Base-by-base conservation (phyloP, 1,284 basidiomycete species). In the Leccinum fallax region DNA sequence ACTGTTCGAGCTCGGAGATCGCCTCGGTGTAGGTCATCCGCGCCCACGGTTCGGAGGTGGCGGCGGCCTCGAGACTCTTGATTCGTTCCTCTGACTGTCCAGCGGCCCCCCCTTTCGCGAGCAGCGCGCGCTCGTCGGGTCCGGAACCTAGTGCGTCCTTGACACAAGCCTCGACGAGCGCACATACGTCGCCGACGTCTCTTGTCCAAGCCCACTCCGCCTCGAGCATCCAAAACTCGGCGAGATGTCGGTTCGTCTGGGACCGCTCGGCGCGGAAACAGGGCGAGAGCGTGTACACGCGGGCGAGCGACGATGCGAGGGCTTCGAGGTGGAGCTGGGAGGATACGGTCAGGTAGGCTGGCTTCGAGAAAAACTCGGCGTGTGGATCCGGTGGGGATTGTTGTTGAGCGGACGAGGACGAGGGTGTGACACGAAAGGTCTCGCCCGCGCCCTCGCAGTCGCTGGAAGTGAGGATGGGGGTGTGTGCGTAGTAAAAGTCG, bases 201-300 rank as follows among this genome's bases (percentile, higher is more conserved):
- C 72, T 69, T 32, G 75, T 77, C 71, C 92, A 92, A 0, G 87
- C 87, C 80, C 93, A 87, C 73, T 97, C 97, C 0, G 92, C 95
- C 77, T 99, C 97, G 61, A 97, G 84, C 97, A 99, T 99, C 93
- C 94, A 97, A 76, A 99, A 99, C 74, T 99, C 97, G 55, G 94
- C 87, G 7, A 99, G 84, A 76, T 99, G 97, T n/a, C 97, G 84
- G 55, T 86, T 87, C 2, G 97, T 98, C 67, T 90, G 84, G 4
- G 89, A 92, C 7, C 87, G 86, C 71, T 99, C 97, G 19, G 97
- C 97, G 21, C 97, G 89, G 77, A 99, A 99, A 62, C 89, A 89
- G 0, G 97, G 96, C 0, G 92, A 90, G 24, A 98, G 83, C 0
- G 95, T 95, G 80, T 95, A 99, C 0, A 94, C 92, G 30, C 95